phyloP scores from a whole-genome alignment of 2,329 filamentous ascomycete species.

The Pseudogymnoascus sp. region DNA sequence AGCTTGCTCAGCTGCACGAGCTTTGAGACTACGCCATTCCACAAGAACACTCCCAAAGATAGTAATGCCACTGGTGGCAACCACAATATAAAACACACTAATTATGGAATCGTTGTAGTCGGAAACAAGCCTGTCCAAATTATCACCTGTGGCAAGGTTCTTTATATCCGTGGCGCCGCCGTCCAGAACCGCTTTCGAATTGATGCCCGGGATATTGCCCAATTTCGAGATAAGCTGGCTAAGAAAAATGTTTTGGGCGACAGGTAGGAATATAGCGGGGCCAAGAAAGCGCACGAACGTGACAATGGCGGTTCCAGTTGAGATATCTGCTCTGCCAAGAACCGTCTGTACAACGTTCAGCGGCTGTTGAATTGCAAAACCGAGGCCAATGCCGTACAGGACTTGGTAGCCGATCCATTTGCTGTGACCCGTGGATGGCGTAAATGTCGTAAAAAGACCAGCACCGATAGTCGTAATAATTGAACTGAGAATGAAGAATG shows the following conservation, averaged over 20 bases:
- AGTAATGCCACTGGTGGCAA: constrained; percentile 15
- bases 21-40: constrained; percentile 20
- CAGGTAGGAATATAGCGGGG: constrained; percentile 56
- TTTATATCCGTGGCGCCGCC: constrained; percentile 13
- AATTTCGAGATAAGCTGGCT: constrained; percentile 13
- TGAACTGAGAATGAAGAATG: constrained; percentile 20
- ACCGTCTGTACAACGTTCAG: constrained; percentile 41
- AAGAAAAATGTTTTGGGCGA: constrained; percentile 57
- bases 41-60: constrained; percentile 20
- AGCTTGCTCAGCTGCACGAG: constrained; percentile 9
- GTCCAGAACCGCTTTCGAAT: constrained; percentile 7
- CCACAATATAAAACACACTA: constrained; percentile 19
- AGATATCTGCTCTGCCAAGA: constrained; percentile 40
- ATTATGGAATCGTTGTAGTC: constrained; percentile 21
- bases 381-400: constrained; percentile 12
- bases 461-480: constrained; percentile 30
- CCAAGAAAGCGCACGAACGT: constrained; percentile 59
- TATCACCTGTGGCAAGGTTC: constrained; percentile 15
- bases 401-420: constrained; percentile 31
- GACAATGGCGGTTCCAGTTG: constrained; percentile 43
- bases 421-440: constrained; percentile 25
- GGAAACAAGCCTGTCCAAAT: constrained; percentile 16
- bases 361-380: constrained; percentile 20
- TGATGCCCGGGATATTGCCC: constrained; percentile 12
- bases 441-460: constrained; percentile 33